Evolutionary conservation across 1,284 basidiomycete genomes (phyloP).

Genomic region (Papiliotrema terrestris): DNA sequence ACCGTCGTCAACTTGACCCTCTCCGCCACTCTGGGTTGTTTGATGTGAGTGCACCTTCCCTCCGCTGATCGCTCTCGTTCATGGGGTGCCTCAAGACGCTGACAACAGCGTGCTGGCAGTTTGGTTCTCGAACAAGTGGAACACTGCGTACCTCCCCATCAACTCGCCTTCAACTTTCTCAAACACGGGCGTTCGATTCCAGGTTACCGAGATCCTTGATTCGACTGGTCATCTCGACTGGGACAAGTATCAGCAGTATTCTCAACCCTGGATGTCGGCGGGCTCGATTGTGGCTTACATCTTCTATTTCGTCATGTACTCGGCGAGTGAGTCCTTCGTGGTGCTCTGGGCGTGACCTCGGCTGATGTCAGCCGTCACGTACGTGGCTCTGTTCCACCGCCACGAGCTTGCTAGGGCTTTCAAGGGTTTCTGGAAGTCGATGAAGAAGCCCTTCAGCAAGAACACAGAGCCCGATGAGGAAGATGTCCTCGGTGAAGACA

Average conservation of each 20-base stretch:
- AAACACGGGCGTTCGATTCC: slow-evolving; percentile 34
- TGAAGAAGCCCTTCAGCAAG: slow-evolving; percentile 2
- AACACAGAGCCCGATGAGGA: slow-evolving; percentile 10
- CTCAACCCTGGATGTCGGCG: slow-evolving; percentile 35
- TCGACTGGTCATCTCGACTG: slow-evolving; percentile 24
- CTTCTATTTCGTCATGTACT: slow-evolving; percentile 41
- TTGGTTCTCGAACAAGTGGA: slow-evolving; percentile 29
- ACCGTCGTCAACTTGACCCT: slow-evolving; percentile 41
- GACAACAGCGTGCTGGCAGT: slow-evolving; percentile 13
- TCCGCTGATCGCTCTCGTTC: background rate
- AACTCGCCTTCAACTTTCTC: slow-evolving; percentile 25
- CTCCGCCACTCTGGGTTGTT: slow-evolving; percentile 52
- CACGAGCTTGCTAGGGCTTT: slow-evolving; percentile 45
- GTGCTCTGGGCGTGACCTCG: too few relatives aligned
- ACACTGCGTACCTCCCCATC: slow-evolving; percentile 39
- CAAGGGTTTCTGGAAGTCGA: slow-evolving; percentile 11
- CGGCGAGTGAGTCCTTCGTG: slow-evolving; percentile 16
- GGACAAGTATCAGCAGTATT: slow-evolving; percentile 38
- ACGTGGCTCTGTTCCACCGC: slow-evolving; percentile 48
- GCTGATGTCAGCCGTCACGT: slow-evolving; percentile 1
- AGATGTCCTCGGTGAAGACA: slow-evolving; percentile 30
- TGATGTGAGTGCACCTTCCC: background rate
- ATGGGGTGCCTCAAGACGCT: too few relatives aligned
- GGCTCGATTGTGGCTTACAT: slow-evolving; percentile 39
- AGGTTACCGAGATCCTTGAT: slow-evolving; percentile 43